A percentile compares a stretch with the other conserved stretches of the same genome.
Evolutionary conservation across 2,329 filamentous ascomycete species (phyloP).

Genomic region (Diaporthe sp.): DNA sequence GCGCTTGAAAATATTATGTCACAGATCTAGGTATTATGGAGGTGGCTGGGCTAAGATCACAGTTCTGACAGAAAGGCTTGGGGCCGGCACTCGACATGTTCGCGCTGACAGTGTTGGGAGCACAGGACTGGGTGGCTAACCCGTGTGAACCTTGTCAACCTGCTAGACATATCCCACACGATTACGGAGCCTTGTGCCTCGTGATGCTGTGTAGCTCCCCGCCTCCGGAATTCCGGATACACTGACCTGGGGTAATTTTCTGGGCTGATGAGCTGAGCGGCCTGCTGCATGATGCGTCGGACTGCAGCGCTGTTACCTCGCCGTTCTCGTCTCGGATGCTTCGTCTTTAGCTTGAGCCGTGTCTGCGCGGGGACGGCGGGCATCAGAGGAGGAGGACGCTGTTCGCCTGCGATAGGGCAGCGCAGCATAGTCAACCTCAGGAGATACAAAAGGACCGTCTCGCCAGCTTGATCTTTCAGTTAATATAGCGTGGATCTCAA

Average conservation of each 20-base stretch:
- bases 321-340: neutral
- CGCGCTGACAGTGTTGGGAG: neutral
- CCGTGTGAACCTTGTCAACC: neutral
- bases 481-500: neutral
- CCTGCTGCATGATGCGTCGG: neutral
- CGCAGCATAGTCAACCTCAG: neutral
- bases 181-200: neutral
- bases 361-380: accelerated
- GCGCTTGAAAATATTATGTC: neutral
- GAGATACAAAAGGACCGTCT: neutral
- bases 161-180: neutral
- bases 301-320: neutral
- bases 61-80: slow-evolving; percentile 10
- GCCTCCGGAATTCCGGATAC: too few relatives aligned
- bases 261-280: neutral
- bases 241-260: neutral
- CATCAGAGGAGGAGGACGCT: too few relatives aligned
- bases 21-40: neutral
- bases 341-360: neutral
- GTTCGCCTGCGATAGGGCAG: neutral
- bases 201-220: neutral
- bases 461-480: neutral
- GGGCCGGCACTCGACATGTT: slow-evolving; percentile 5
- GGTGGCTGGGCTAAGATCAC: slow-evolving; percentile 6
- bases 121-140: neutral